Evolutionary conservation across 768 basidiomycete genomes (phyloP).

Genomic region (Myochromella boudieri): DNA sequence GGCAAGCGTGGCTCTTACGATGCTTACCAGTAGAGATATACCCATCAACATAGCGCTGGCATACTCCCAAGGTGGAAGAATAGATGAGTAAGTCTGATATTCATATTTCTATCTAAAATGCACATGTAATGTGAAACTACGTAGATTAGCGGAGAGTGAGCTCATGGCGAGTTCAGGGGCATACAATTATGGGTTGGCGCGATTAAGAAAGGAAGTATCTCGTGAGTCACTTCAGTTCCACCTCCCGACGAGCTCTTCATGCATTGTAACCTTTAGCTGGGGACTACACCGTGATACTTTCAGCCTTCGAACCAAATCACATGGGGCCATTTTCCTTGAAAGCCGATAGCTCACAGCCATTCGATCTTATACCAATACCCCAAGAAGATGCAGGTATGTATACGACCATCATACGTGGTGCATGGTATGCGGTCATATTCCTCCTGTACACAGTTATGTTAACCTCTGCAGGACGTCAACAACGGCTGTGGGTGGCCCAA

Average conservation of each 20-base stretch:
- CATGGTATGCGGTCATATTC: conserved; percentile 52
- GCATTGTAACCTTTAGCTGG: conserved; percentile 48
- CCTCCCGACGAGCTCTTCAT: neutral
- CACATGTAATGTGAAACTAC: neutral
- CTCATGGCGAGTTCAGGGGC: conserved; percentile 73
- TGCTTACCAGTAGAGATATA: conserved; percentile 61
- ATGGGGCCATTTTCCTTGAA: conserved; percentile 64
- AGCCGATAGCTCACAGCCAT: conserved; percentile 58
- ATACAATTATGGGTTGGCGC: conserved; percentile 78
- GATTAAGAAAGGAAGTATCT: conserved; percentile 46
- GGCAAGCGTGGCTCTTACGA: conserved; percentile 40
- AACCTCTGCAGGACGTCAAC: conserved; percentile 43
- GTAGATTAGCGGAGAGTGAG: conserved; percentile 63
- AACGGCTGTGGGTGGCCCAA: conserved; percentile 73
- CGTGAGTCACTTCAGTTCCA: conserved; percentile 37
- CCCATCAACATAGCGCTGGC: conserved; percentile 73
- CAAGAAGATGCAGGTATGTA: conserved; percentile 95
- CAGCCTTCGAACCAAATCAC: conserved; percentile 77
- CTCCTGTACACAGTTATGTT: neutral
- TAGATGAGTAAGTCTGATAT: conserved; percentile 63
- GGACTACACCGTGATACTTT: conserved; percentile 81
- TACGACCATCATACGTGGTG: conserved; percentile 59
- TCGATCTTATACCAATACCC: conserved; percentile 66
- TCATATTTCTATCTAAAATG: neutral
- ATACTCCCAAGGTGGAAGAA: conserved; percentile 74